Conservation (phyloP, 2,329 filamentous ascomycete species). For the Fusarium sp. region DNA sequence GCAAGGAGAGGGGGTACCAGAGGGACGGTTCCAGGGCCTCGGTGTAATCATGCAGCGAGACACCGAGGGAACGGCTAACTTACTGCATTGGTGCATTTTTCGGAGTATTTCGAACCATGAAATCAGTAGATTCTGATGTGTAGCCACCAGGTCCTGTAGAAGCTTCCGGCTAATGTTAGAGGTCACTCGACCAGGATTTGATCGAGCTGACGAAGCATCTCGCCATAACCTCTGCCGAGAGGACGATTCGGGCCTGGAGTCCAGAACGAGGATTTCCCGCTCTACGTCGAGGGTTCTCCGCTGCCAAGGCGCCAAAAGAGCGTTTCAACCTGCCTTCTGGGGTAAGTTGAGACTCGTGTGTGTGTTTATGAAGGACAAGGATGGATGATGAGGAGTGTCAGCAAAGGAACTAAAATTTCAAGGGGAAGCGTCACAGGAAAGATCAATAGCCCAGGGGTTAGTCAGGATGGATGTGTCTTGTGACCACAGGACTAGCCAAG, state of each 20-base stretch:
- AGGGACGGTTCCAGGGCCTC: not conserved
- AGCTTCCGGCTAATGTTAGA: not conserved
- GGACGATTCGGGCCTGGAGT: not conserved
- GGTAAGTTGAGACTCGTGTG: not conserved
- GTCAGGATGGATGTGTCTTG: not conserved
- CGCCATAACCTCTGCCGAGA: not conserved
- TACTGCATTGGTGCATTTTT: not conserved
- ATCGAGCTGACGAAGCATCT: not conserved
- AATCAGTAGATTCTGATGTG: not conserved
- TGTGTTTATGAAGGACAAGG: not conserved
- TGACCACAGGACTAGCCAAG: too few relatives aligned
- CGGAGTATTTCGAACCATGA: not conserved
- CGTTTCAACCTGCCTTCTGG: not conserved
- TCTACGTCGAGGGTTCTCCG: not conserved
- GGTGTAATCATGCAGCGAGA: not conserved
- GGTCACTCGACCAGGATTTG: not conserved
- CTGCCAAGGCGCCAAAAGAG: not conserved
- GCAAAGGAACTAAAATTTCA: not conserved
- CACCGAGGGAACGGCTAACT: not conserved
- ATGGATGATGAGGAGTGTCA: not conserved
- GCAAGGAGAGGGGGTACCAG: not conserved
- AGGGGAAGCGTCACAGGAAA: not conserved
- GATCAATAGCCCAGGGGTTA: not conserved
- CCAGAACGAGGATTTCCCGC: not conserved
- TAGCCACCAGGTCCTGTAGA: too few relatives aligned